Evolutionary conservation across 805 yeast species (phyloP), one percentile per base, ranked within the genome.

Genomic region (Ogataea nitratoaversa): DNA sequence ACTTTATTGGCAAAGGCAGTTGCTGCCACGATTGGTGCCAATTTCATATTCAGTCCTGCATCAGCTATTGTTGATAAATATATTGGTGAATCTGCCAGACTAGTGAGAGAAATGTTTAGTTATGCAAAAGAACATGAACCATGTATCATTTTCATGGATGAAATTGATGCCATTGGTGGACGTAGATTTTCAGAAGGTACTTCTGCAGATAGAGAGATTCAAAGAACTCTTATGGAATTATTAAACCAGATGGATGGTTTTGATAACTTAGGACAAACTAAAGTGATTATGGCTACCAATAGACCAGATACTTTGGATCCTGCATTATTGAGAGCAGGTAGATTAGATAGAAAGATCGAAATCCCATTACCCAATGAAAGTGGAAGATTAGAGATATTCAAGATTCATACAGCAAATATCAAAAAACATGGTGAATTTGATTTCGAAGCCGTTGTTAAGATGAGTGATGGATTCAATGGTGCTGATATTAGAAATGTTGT

Each of bases 391-490:
- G 96, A 91, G 62, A 82, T 91, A 52, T 88, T 89, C 71, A 93
- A 91, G 67, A 93, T 91, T 59, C 98, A 91, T 65, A 79, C 95
- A 1, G 64, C 87, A 16, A 78, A 82, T 43, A 93, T 91, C 32
- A 75, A 84, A 44, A 91, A 91, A 60, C 84, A 81, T 48, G 99
- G 99, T 48, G 98, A 93, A 52, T 85, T 93, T 63, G 99, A 93
- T 69, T 89, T 87, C 56, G 98, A 93, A 68, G 95, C 96, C 13
- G 84, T 88, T 27, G 98, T 91, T 30, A 93, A 93, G 70, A 93
- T 93, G 98, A 84, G 95, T 64, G 99, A 91, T 67, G 98, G 98
- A 2, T 93, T 93, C 68, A 91, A 91, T 66, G 99, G 99, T 70
- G 98, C 98, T 5, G 99, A 91, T 74, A 83, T 91, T 54, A 81